These are phyloP conservation scores for Talaromyces nanjingensis DNA, from an alignment of 495 filamentous ascomycete genomes.

Conservation along the genomic window DNA sequence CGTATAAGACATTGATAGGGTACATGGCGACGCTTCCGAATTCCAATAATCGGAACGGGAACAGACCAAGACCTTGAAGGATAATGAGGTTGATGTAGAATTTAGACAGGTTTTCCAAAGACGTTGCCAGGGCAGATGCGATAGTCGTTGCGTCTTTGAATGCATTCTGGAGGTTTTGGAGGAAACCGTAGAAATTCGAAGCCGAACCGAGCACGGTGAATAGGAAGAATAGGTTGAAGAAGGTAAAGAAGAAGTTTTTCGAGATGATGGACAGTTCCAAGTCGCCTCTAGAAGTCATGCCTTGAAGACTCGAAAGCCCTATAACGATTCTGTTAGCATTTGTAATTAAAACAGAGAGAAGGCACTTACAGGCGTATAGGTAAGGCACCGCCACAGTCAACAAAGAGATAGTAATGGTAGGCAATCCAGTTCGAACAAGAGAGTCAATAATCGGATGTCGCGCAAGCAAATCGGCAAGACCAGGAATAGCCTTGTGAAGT, in stretches of 20 bases:
- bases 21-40: slow-evolving; percentile 83
- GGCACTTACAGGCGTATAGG: slow-evolving; percentile 73
- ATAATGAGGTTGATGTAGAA: slow-evolving; percentile 97
- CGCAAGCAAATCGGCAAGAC: slow-evolving; percentile 60
- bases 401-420: slow-evolving; percentile 74
- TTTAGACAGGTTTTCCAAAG: slow-evolving; percentile 61
- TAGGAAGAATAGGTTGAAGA: slow-evolving; percentile 96
- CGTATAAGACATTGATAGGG: slow-evolving; percentile 67
- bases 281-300: slow-evolving; percentile 89
- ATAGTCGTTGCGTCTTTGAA: slow-evolving; percentile 73
- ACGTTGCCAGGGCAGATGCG: slow-evolving; percentile 65
- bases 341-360: neutral
- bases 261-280: slow-evolving; percentile 93
- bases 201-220: slow-evolving; percentile 89
- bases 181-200: slow-evolving; percentile 59
- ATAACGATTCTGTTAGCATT: neutral
- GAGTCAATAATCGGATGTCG: slow-evolving; percentile 60
- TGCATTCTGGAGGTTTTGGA: slow-evolving; percentile 61
- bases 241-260: slow-evolving; percentile 99
- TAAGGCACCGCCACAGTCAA: slow-evolving; percentile 88
- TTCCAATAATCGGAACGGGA: slow-evolving; percentile 86
- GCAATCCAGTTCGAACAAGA: slow-evolving; percentile 79
- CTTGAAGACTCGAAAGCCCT: slow-evolving; percentile 79
- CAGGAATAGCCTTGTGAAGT: slow-evolving; percentile 64
- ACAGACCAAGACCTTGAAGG: slow-evolving; percentile 84